Evolutionary conservation across 495 filamentous ascomycete species (phyloP).

Genomic region (Bacidia rubella): DNA sequence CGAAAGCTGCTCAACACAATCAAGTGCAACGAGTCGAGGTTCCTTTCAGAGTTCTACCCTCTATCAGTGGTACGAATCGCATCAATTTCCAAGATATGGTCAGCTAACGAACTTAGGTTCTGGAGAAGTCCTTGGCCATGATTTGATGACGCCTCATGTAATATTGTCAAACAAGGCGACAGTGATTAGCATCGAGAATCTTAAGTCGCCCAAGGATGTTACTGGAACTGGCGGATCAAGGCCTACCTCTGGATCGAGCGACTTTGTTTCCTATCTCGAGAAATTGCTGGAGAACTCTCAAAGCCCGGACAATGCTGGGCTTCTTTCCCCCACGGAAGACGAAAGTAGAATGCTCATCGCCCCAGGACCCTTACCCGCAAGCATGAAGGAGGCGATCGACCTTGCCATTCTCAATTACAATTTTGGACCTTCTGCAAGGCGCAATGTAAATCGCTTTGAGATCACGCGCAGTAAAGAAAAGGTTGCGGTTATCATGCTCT

Average conservation of each 20-base stretch:
- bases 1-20: constrained; percentile 60
- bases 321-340: constrained; percentile 54
- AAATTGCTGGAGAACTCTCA: constrained; percentile 55
- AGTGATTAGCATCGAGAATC: constrained; percentile 21
- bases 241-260: constrained; percentile 20
- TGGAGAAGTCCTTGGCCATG: constrained; percentile 62
- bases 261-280: constrained; percentile 68
- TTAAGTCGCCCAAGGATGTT: too few relatives aligned
- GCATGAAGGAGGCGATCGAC: constrained; percentile 78
- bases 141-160: constrained; percentile 88
- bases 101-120: constrained; percentile 28
- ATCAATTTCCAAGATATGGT: not conserved
- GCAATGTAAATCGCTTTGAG: constrained; percentile 77
- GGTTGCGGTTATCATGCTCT: constrained; percentile 76
- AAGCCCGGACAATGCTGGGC: constrained; percentile 39
- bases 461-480: constrained; percentile 78
- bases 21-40: constrained; percentile 80
- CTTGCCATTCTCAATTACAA: constrained; percentile 77
- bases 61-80: constrained; percentile 53
- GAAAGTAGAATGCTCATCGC: constrained; percentile 34
- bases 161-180: constrained; percentile 72
- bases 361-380: constrained; percentile 31
- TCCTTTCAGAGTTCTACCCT: constrained; percentile 86
- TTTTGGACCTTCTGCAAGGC: constrained; percentile 40
- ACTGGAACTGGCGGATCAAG: too few relatives aligned